phyloP scores from a whole-genome alignment of 2,329 filamentous ascomycete genomes.

The Madurella fahalii region DNA sequence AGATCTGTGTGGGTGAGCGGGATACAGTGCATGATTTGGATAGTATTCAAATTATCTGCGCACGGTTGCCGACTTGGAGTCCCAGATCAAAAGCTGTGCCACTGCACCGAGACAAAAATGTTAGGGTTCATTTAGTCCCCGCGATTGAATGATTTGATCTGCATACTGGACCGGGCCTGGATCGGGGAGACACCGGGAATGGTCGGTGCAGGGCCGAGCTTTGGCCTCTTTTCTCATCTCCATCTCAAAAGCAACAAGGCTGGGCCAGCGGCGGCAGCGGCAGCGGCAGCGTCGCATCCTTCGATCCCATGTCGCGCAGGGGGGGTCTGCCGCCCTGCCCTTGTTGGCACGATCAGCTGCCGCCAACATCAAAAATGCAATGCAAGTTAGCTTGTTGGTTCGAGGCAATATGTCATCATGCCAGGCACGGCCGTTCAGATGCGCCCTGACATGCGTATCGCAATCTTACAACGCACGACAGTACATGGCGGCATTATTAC shows the following conservation, averaged over 20 bases:
- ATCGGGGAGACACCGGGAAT: neutral
- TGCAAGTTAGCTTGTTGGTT: neutral
- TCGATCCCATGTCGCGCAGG: no score
- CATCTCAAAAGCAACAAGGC: no score
- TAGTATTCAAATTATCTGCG: neutral
- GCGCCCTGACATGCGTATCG: slow-evolving; percentile 5
- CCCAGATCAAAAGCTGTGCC: neutral
- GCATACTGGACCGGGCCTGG: no score
- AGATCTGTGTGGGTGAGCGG: no score
- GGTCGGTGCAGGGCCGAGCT: slow-evolving; percentile 14
- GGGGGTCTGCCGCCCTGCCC: no score
- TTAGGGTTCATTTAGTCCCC: neutral
- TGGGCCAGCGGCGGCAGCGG: no score
- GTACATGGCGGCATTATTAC: neutral
- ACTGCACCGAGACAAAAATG: neutral
- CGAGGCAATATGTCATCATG: neutral
- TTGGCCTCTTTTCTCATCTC: neutral
- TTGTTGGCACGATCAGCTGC: no score
- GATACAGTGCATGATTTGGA: neutral
- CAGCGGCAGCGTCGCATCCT: no score
- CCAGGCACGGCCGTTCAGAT: neutral
- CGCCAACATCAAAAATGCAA: no score
- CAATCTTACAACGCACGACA: slow-evolving; percentile 7
- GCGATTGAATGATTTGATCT: no score
- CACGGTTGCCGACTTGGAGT: no score